These are phyloP conservation scores for Dimargaris cristalligena DNA, from an alignment of 192 early-diverging fungal species.

Conservation along the genomic window DNA sequence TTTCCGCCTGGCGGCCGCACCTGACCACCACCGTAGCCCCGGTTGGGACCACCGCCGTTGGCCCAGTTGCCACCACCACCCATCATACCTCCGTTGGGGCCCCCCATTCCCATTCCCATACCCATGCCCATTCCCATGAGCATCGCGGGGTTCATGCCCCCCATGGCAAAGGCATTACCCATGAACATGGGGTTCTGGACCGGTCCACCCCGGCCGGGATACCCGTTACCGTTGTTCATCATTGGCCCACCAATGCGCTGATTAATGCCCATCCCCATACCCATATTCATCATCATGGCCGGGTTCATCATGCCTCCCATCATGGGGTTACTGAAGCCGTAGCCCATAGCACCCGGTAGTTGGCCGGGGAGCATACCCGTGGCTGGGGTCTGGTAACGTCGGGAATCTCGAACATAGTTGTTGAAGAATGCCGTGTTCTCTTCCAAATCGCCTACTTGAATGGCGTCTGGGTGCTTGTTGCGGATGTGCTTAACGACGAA, in stretches of 20 bases:
- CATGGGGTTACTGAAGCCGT: slow-evolving; percentile 17
- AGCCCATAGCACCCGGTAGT: slow-evolving; percentile 18
- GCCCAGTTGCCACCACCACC: slow-evolving; percentile 13
- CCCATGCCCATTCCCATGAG: slow-evolving; percentile 29
- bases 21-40: slow-evolving; percentile 9
- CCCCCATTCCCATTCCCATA: too few relatives aligned
- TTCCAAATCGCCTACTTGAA: slow-evolving; percentile 36
- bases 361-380: slow-evolving; percentile 18
- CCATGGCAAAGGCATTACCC: too few relatives aligned
- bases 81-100: too few relatives aligned
- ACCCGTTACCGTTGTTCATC: too few relatives aligned
- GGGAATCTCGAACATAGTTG: slow-evolving; percentile 74
- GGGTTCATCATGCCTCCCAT: slow-evolving; percentile 4
- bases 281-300: slow-evolving; percentile 26
- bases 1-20: slow-evolving; percentile 12
- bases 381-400: slow-evolving; percentile 38
- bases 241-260: slow-evolving; percentile 22
- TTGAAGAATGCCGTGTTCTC: slow-evolving; percentile 67
- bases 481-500: slow-evolving; percentile 91
- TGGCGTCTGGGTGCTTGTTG: slow-evolving; percentile 64
- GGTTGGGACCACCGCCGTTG: slow-evolving; percentile 11
- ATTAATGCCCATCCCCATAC: slow-evolving; percentile 20
- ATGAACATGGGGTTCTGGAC: too few relatives aligned
- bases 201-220: too few relatives aligned
- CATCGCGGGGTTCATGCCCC: slow-evolving; percentile 26